Conservation (phyloP, 2,329 filamentous ascomycete genomes). For the Clonostachys chloroleuca region DNA sequence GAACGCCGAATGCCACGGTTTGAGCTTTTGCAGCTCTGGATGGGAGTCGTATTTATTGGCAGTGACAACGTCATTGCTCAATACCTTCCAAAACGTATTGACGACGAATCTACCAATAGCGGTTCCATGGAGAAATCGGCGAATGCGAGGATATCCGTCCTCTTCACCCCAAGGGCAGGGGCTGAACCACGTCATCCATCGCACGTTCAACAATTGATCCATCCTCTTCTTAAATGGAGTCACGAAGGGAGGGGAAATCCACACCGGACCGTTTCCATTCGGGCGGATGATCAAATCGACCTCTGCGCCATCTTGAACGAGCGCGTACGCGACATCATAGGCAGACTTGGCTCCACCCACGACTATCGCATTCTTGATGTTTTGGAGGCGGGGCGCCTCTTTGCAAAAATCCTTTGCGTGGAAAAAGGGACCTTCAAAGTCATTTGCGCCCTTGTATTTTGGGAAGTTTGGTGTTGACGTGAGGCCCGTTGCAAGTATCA, state of each 20-base stretch:
- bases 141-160: constrained; percentile 43
- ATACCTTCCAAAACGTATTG: constrained; percentile 40
- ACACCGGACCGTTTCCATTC: constrained; percentile 47
- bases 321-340: constrained; percentile 52
- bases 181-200: constrained; percentile 59
- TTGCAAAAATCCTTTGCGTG: constrained; percentile 35
- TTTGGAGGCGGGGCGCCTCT: constrained; percentile 18
- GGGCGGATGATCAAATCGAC: constrained; percentile 48
- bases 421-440: constrained; percentile 31
- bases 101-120: constrained; percentile 41
- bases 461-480: constrained; percentile 39
- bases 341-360: constrained; percentile 55
- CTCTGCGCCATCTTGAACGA: constrained; percentile 36
- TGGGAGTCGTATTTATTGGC: constrained; percentile 39
- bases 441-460: constrained; percentile 23
- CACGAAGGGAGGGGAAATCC: constrained; percentile 51
- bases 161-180: constrained; percentile 60
- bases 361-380: constrained; percentile 32
- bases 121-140: constrained; percentile 44
- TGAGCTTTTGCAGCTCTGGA: constrained; percentile 29
- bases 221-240: constrained; percentile 56
- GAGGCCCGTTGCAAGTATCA: constrained; percentile 44
- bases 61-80: constrained; percentile 39
- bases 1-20: constrained; percentile 32
- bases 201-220: constrained; percentile 47